A percentile compares a stretch with the other conserved stretches of the same genome.
These are phyloP conservation scores for Lepidium africanum DNA, from an alignment of 345 rosid species.

Conservation along the genomic window DNA sequence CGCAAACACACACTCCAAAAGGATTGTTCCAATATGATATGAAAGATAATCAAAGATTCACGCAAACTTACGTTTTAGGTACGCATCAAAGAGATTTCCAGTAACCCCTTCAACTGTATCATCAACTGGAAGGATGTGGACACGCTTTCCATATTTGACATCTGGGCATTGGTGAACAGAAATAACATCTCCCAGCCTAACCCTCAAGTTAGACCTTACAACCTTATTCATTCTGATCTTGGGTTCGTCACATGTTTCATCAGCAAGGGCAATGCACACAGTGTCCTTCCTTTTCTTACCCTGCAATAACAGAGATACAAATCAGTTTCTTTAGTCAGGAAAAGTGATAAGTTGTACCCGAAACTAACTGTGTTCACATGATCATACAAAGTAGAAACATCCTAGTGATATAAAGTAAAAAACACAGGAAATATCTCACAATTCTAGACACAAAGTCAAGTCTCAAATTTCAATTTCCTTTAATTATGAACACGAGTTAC, in stretches of 20 bases:
- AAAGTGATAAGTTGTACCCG: neutral
- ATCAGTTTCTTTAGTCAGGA: neutral
- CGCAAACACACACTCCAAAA: neutral
- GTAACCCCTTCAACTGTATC: conserved; percentile 90
- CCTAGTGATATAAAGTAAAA: neutral
- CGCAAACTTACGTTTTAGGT: conserved; percentile 67
- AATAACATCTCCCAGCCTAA: conserved; percentile 82
- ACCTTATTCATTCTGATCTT: conserved; percentile 89
- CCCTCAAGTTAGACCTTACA: conserved; percentile 82
- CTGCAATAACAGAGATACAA: conserved; percentile 12
- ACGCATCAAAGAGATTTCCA: conserved; percentile 92
- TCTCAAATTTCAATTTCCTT: neutral
- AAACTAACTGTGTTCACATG: neutral
- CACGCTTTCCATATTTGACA: conserved; percentile 91
- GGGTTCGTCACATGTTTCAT: conserved; percentile 76
- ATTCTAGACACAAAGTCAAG: neutral
- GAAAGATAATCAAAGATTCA: neutral
- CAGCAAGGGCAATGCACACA: conserved; percentile 79
- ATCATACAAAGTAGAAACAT: neutral
- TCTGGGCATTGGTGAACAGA: conserved; percentile 89
- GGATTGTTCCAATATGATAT: neutral
- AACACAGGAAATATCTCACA: neutral
- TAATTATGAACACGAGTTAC: neutral
- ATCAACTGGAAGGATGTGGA: conserved; percentile 87
- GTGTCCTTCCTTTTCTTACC: conserved; percentile 88